Percentiles rank a stretch among this genome's conserved stretches.
phyloP scores from a whole-genome alignment of 2,329 filamentous ascomycete genomes.

The Fusarium annulatum region DNA sequence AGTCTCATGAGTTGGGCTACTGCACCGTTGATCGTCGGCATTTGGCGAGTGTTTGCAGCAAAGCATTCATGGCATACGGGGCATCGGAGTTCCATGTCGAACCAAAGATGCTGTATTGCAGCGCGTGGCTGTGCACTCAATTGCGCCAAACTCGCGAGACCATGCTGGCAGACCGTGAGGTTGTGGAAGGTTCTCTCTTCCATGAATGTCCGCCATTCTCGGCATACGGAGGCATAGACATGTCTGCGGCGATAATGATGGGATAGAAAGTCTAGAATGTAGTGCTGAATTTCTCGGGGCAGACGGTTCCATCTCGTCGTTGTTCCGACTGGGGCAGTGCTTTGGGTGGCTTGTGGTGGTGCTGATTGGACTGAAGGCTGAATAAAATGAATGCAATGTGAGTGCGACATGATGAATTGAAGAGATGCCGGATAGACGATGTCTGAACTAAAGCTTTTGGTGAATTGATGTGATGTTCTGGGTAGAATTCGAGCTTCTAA shows the following conservation, averaged over 20 bases:
- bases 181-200: neutral
- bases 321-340: too few relatives aligned
- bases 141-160: neutral
- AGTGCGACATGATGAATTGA: too few relatives aligned
- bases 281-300: neutral
- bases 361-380: neutral
- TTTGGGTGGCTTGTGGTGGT: neutral
- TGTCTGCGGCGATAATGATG: neutral
- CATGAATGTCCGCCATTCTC: neutral
- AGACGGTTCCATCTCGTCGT: neutral
- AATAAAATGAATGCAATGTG: too few relatives aligned
- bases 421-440: too few relatives aligned
- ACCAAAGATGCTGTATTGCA: neutral
- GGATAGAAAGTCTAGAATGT: neutral
- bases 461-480: too few relatives aligned
- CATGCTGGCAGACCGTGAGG: neutral
- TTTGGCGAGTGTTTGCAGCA: accelerated
- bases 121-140: neutral
- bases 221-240: neutral
- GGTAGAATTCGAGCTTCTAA: too few relatives aligned
- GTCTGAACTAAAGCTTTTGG: too few relatives aligned
- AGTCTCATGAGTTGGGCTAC: too few relatives aligned
- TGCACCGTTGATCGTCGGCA: neutral
- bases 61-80: accelerated
- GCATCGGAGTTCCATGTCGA: neutral